phyloP scores from a whole-genome alignment of 148 eudicot species.

The Fagopyrum tataricum region DNA sequence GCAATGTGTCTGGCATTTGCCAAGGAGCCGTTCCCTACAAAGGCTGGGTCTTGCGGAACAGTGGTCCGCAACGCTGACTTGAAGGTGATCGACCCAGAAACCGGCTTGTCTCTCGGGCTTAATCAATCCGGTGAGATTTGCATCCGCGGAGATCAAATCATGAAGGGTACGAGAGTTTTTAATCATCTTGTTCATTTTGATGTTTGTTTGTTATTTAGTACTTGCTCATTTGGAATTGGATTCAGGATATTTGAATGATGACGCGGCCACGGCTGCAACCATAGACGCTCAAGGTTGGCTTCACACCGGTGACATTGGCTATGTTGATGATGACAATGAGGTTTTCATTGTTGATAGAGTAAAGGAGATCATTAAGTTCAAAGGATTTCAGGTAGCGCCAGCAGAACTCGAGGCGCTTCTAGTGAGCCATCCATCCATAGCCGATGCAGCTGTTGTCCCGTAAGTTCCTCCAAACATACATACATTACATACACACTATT shows the following conservation, averaged over 20 bases:
- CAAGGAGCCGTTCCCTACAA: conserved; percentile 63
- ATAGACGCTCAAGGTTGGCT: conserved; percentile 81
- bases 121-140: conserved; percentile 83
- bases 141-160: conserved; percentile 87
- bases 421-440: conserved; percentile 48
- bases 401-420: conserved; percentile 85
- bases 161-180: conserved; percentile 56
- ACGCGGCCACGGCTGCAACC: conserved; percentile 58
- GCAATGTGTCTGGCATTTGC: conserved; percentile 86
- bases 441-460: conserved; percentile 94
- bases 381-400: conserved; percentile 90
- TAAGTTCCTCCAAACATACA: conserved; percentile 25
- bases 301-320: conserved; percentile 89
- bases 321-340: conserved; percentile 72
- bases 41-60: conserved; percentile 85
- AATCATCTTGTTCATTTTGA: neutral
- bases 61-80: conserved; percentile 88
- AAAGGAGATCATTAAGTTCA: conserved; percentile 84
- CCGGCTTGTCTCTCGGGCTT: conserved; percentile 45
- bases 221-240: neutral
- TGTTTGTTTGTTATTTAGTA: neutral
- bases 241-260: conserved; percentile 75
- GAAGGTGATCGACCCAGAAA: conserved; percentile 75
- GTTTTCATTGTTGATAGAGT: conserved; percentile 78
- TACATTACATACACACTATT: no score